phyloP scores from a whole-genome alignment of 495 filamentous ascomycete species.

The Penicillium coprophilum region DNA sequence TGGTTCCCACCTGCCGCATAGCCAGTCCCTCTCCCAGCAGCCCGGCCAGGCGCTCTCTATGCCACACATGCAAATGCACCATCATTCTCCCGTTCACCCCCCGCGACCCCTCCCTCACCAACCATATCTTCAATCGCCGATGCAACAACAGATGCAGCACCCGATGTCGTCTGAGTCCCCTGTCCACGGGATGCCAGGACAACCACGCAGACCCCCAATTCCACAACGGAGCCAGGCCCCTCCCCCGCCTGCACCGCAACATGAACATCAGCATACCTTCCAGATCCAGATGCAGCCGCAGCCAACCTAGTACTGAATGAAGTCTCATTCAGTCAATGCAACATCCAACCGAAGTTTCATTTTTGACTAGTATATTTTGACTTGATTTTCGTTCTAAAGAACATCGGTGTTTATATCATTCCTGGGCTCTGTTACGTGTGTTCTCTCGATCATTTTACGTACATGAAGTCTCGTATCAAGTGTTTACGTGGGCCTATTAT shows the following conservation, averaged over 20 bases:
- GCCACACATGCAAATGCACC: slow-evolving; percentile 32
- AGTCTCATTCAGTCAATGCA: neutral
- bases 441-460: slow-evolving; percentile 3
- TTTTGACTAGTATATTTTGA: neutral
- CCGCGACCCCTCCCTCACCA: slow-evolving; percentile 19
- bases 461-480: slow-evolving; percentile 4
- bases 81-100: slow-evolving; percentile 22
- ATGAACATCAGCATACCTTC: slow-evolving; percentile 34
- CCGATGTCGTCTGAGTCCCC: slow-evolving; percentile 17
- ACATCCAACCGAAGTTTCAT: neutral
- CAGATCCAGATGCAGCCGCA: slow-evolving; percentile 29
- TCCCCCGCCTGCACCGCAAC: slow-evolving; percentile 27
- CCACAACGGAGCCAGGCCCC: slow-evolving; percentile 19
- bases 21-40: slow-evolving; percentile 17
- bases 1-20: slow-evolving; percentile 15
- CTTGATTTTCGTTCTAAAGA: neutral
- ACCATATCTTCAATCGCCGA: slow-evolving; percentile 25
- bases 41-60: slow-evolving; percentile 22
- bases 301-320: slow-evolving; percentile 14
- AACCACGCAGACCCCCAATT: slow-evolving; percentile 12
- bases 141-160: slow-evolving; percentile 25
- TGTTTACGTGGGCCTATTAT: slow-evolving; percentile 1
- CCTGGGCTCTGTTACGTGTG: neutral
- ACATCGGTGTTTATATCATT: slow-evolving; percentile 1
- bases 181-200: slow-evolving; percentile 9